Percentiles rank a stretch among this genome's conserved stretches.
Conservation (phyloP, 2,329 filamentous ascomycete genomes). For the Cercospora sp. region DNA sequence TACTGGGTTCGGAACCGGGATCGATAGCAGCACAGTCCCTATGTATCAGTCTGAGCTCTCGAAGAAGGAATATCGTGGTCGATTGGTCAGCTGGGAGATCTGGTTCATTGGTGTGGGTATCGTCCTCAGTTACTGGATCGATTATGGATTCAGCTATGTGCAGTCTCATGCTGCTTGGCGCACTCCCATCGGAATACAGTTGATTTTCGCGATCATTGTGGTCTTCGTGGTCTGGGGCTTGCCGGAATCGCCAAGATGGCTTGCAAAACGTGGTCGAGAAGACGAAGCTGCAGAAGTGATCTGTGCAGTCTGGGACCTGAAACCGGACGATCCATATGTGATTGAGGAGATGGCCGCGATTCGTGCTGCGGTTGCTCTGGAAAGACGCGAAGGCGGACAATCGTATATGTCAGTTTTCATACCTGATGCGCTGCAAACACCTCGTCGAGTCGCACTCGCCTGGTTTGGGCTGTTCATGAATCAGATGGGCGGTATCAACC, state of each 20-base stretch:
- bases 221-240: conserved; percentile 34
- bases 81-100: conserved; percentile 25
- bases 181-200: conserved; percentile 23
- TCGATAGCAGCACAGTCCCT: conserved; percentile 39
- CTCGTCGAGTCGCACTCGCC: conserved; percentile 40
- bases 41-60: conserved; percentile 49
- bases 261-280: conserved; percentile 36
- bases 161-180: conserved; percentile 23
- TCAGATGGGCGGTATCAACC: conserved; percentile 39
- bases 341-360: conserved; percentile 35
- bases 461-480: conserved; percentile 45
- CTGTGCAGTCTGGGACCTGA: conserved; percentile 31
- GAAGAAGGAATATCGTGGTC: conserved; percentile 33
- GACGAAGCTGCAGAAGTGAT: conserved; percentile 32
- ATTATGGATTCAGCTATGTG: conserved; percentile 25
- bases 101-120: conserved; percentile 29
- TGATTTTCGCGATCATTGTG: conserved; percentile 41
- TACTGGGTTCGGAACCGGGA: conserved; percentile 51
- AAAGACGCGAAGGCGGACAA: conserved; percentile 38
- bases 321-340: conserved; percentile 29
- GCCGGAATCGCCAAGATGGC: conserved; percentile 11
- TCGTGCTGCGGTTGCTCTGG: conserved; percentile 39
- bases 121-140: conserved; percentile 26
- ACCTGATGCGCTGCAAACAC: conserved; percentile 41
- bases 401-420: conserved; percentile 39